Evolutionary conservation across 352 stramenopile genomes (phyloP), one percentile per base, ranked within the genome.

Genomic region (Globisporangium perplexum): DNA sequence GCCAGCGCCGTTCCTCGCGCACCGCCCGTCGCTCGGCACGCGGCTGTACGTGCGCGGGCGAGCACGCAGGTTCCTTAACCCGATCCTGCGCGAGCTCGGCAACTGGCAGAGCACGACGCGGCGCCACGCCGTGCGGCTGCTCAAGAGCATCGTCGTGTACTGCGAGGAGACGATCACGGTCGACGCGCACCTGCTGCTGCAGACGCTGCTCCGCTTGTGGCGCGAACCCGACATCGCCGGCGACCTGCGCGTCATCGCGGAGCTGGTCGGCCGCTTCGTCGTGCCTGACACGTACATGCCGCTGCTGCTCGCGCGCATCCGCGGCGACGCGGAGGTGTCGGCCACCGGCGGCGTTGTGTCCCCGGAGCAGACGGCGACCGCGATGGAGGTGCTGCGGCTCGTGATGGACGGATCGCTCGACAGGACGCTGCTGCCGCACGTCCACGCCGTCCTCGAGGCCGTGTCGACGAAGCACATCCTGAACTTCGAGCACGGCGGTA

Each of bases 81-180:
- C 81, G 41, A 68, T 98, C 5, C 60, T 98, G 42, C 63, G 66
- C 14, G 95, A 98, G 54, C 73, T 98, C 20, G 79, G 65, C 17
- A 97, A 96, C 65, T 98, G 93, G 94, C 86, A 91, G 55, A 73
- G 70, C 43, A 62, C 70, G 8, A 98, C 90, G 2, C 76, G 88
- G 11, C 61, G 69, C 4, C 78, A 94, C 53, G 93, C 89, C 11
- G 86, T 89, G 31, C 74, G 87, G 14, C 71, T 98, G 24, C 77
- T 98, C 39, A 83, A 87, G 50, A 90, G 83, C 61, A 66, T 98
- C 42, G 54, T 97, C 31, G 80, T 98, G 35, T 97, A 96, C 56
- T 92, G 87, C 58, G 95, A 98, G 67, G 93, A 98, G 49, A 87
- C 86, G 43, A 81, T 98, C 48, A 98, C 88, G 4, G 83, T 95